phyloP scores from a whole-genome alignment of 1,284 basidiomycete species.

The Athelia psychrophila region DNA sequence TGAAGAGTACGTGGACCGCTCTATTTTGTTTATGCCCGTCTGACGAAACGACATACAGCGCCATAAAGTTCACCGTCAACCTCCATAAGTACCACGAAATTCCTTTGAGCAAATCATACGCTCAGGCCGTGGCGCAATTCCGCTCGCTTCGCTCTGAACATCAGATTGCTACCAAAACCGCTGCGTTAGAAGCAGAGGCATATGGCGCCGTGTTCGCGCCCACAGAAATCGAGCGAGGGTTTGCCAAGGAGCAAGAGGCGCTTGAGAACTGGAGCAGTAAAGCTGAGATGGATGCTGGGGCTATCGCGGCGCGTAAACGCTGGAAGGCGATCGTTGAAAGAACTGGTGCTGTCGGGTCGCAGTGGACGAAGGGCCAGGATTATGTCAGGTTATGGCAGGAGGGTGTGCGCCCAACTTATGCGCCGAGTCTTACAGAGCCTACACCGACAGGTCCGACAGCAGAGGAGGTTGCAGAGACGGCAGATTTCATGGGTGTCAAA shows the following conservation, averaged over 20 bases:
- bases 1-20: slow-evolving; percentile 75
- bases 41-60: slow-evolving; percentile 44
- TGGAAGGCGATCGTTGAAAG: slow-evolving; percentile 69
- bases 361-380: slow-evolving; percentile 68
- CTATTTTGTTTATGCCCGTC: slow-evolving; percentile 4
- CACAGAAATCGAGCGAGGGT: slow-evolving; percentile 58
- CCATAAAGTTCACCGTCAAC: slow-evolving; percentile 78
- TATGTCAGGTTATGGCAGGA: slow-evolving; percentile 71
- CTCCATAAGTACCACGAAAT: slow-evolving; percentile 67
- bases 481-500: slow-evolving; percentile 4
- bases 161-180: slow-evolving; percentile 75
- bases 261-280: slow-evolving; percentile 58
- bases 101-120: slow-evolving; percentile 82
- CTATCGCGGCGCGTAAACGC: slow-evolving; percentile 63
- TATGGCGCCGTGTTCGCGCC: slow-evolving; percentile 72
- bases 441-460: slow-evolving; percentile 4
- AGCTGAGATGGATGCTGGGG: slow-evolving; percentile 54
- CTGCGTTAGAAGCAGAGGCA: slow-evolving; percentile 77
- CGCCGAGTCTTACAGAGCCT: slow-evolving; percentile 44
- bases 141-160: slow-evolving; percentile 83
- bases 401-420: slow-evolving; percentile 64
- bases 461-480: slow-evolving; percentile 2
- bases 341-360: slow-evolving; percentile 34
- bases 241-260: slow-evolving; percentile 59
- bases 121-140: slow-evolving; percentile 80